These are phyloP conservation scores for Tetraselmis striata DNA, from an alignment of 139 green algal species.

Conservation along the genomic window DNA sequence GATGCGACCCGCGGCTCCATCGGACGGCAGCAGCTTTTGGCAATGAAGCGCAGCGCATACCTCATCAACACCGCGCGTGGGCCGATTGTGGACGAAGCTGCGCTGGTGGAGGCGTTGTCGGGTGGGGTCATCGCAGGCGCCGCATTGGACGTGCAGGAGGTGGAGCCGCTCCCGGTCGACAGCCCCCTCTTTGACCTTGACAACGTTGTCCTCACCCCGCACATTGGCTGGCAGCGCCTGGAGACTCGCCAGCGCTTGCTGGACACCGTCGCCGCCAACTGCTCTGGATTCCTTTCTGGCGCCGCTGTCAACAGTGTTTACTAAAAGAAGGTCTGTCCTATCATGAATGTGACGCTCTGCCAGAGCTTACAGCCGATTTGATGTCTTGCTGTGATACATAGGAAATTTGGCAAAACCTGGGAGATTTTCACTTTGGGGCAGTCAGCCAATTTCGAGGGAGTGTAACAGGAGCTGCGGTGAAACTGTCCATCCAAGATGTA, in stretches of 20 bases:
- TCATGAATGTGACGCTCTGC: too few relatives aligned
- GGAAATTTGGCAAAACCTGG: too few relatives aligned
- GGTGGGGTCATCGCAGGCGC: conserved; percentile 25
- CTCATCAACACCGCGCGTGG: conserved; percentile 33
- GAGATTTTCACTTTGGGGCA: too few relatives aligned
- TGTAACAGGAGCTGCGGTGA: too few relatives aligned
- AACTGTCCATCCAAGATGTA: too few relatives aligned
- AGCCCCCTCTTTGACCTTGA: conserved; percentile 12
- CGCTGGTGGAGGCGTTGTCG: conserved; percentile 12
- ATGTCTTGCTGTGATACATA: too few relatives aligned
- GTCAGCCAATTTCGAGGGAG: too few relatives aligned
- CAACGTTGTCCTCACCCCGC: conserved; percentile 21
- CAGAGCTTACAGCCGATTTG: too few relatives aligned
- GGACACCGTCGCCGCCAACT: not conserved
- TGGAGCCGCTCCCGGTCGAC: conserved; percentile 13
- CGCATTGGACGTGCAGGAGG: conserved; percentile 24
- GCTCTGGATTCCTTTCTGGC: not conserved
- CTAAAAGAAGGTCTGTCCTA: too few relatives aligned
- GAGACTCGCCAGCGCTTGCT: conserved; percentile 21
- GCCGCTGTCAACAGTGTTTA: not conserved
- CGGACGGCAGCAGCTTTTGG: not conserved
- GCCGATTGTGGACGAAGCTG: conserved; percentile 16
- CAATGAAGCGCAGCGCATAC: conserved; percentile 27
- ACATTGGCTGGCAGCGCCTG: conserved; percentile 32
- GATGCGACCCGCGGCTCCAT: conserved; percentile 16